Evolutionary conservation across 768 basidiomycete genomes (phyloP).

Genomic region (Cubamyces lactineus): DNA sequence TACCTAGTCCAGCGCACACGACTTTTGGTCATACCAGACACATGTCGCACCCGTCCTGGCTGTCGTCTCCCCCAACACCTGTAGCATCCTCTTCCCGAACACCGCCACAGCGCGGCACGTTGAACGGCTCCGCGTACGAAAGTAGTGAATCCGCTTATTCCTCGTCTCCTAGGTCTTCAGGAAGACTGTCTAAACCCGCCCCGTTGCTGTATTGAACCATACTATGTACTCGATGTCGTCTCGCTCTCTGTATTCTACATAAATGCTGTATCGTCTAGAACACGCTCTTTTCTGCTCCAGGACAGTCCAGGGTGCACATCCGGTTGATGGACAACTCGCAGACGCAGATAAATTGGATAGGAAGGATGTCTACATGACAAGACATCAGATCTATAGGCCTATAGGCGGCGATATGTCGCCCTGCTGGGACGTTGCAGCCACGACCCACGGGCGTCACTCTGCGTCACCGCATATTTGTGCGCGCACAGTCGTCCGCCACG

Average conservation of each 20-base stretch:
- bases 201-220: constrained; percentile 24
- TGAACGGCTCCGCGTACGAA: background rate
- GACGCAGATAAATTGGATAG: constrained; percentile 7
- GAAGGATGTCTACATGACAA: constrained; percentile 1
- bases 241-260: background rate
- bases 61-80: constrained; percentile 4
- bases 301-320: background rate
- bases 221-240: constrained; percentile 6
- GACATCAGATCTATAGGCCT: background rate
- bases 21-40: constrained; percentile 5
- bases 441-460: background rate
- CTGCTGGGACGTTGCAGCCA: background rate
- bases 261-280: constrained; percentile 13
- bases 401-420: constrained; percentile 7
- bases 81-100: constrained; percentile 8
- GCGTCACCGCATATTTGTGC: constrained; percentile 15
- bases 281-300: background rate
- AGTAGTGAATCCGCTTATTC: constrained; percentile 1
- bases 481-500: constrained; percentile 15
- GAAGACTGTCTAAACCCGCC: constrained; percentile 34
- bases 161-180: constrained; percentile 18
- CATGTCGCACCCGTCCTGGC: constrained; percentile 17
- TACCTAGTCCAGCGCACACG: background rate
- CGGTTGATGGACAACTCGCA: background rate
- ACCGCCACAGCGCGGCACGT: constrained; percentile 9